These are phyloP conservation scores for Leishmania tropica DNA, from an alignment of 208 protist species.

Conservation along the genomic window DNA sequence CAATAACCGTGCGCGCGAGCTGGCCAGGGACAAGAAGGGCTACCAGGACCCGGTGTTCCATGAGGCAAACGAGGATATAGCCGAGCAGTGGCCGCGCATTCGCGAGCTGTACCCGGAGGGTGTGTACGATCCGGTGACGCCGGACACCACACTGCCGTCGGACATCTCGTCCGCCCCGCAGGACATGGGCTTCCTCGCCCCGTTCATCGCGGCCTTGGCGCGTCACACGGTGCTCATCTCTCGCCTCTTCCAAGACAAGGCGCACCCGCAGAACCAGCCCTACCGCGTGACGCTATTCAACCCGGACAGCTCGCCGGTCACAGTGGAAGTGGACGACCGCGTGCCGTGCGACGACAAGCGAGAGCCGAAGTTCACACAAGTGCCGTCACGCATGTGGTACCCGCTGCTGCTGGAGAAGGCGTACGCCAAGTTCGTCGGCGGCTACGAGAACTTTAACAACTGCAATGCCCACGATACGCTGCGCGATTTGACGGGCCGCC, in stretches of 20 bases:
- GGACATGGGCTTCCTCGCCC: conserved; percentile 69
- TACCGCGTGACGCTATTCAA: conserved; percentile 83
- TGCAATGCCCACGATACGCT: conserved; percentile 86
- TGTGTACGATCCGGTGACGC: conserved; percentile 55
- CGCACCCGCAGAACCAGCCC: conserved; percentile 66
- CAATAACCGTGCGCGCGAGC: conserved; percentile 51
- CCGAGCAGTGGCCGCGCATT: conserved; percentile 77
- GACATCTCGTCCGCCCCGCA: conserved; percentile 61
- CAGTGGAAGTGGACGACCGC: conserved; percentile 79
- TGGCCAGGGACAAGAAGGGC: conserved; percentile 69
- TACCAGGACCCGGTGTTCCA: conserved; percentile 83
- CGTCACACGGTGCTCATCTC: conserved; percentile 64
- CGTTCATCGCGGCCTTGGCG: conserved; percentile 75
- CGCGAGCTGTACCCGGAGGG: conserved; percentile 81
- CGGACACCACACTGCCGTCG: conserved; percentile 49
- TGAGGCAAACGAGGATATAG: conserved; percentile 64
- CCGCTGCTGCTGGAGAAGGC: conserved; percentile 90
- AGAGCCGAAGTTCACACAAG: conserved; percentile 78
- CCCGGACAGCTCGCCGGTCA: conserved; percentile 65
- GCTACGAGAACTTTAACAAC: conserved; percentile 80
- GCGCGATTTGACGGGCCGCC: conserved; percentile 79
- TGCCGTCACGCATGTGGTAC: conserved; percentile 76
- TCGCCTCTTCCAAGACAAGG: conserved; percentile 71
- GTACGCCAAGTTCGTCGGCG: conserved; percentile 90
- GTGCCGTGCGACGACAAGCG: conserved; percentile 67